Base-by-base conservation (phyloP, 139 green algal genomes). In the Microglena sp. region DNA sequence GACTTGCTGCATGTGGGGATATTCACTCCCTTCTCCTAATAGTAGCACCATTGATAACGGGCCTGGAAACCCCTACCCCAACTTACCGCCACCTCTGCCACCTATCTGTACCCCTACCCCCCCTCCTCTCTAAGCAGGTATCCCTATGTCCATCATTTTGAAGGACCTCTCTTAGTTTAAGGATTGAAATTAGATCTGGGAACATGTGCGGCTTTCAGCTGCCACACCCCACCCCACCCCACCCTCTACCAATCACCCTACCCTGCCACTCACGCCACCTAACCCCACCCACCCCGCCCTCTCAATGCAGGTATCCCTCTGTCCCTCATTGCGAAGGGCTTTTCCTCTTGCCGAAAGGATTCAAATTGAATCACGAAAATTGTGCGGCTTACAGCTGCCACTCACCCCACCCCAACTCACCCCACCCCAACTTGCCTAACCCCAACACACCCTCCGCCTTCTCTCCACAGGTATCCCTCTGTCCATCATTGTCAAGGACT, bases 131-230 rank as follows among this genome's bases (percentile, higher is more conserved):
- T 50, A 50, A 45, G 55, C 55, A 65, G 58, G 60, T 29, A 89
- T 96, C 66, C 92, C 92, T 0, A 84, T 98, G n/a, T 92, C 88
- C 32, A 83, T 95, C 64, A 90, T 98, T 31, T 88, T 98, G 33
- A 89, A 94, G 82, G 75, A 90, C 45, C 40, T 11, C 40, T 11
- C 11, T 11, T 11, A 18, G 40, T 24, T 11, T 11, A 18, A 18
- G 40, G 40, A 18, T 11, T 24, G 40, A 50, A 50, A 50, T 24
- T 11, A 50, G 40, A 18, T 18, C 15, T 11, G 40, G 40, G 40
- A 18, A 18, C 11, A 11, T 50, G 40, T 11, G 15, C 40, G 11
- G 40, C 40, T 11, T 11, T 18, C 11, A 18, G 15, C 18, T 18
- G 40, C 40, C 18, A 24, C 40, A 18, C 18, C 11, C 40, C 40